Base-by-base conservation (phyloP, 768 basidiomycete genomes). In the Pholiota conissans region DNA sequence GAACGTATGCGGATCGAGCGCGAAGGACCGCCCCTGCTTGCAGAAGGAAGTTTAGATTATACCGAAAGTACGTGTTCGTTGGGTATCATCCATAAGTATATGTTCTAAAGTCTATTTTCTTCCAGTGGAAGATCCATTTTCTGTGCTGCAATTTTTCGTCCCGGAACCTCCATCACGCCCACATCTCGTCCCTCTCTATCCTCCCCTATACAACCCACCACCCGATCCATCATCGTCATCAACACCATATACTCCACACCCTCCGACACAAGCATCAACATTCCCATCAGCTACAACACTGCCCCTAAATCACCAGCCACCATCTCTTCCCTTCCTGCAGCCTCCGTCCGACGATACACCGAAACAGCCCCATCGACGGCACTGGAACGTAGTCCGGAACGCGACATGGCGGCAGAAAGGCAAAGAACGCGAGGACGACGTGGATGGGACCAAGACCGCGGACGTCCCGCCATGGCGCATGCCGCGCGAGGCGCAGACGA, bases 21-120 rank as follows among this genome's bases (percentile, higher is more conserved):
- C 58, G 84, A 86, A 58, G 90, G 90, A 0, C 88, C 87, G 16
- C 91, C 90, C 0, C 78, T 79, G 22, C 75, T 76, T 5, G 67
- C 82, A n/a, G 90, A 93, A 65, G 90, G 90, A n/a, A 91, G 90
- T 69, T 73, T 92, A 29, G 85, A 90, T 70, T 91, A 90, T 62
- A 63, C 78, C 24, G 83, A 90, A 69, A 83, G 89, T 90, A 65
- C 39, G 84, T 73, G n/a, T 26, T 8, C 46, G 42, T 52, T 42
- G 28, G 20, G n/a, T 30, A 16, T 42, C n/a, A 11, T 35, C 37
- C 34, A 7, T 46, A 24, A 28, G 49, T 49, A 63, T 34, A 52
- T 29, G 30, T 58, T 40, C 56, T 58, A 27, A 61, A 40, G n/a
- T n/a, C n/a, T n/a, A n/a, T 32, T 58, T 55, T 39, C 11, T 29